Percentiles rank a stretch among this genome's conserved stretches.
These are phyloP conservation scores for Maudiozyma serrabonitensis DNA, from an alignment of 805 yeast species.

Conservation along the genomic window DNA sequence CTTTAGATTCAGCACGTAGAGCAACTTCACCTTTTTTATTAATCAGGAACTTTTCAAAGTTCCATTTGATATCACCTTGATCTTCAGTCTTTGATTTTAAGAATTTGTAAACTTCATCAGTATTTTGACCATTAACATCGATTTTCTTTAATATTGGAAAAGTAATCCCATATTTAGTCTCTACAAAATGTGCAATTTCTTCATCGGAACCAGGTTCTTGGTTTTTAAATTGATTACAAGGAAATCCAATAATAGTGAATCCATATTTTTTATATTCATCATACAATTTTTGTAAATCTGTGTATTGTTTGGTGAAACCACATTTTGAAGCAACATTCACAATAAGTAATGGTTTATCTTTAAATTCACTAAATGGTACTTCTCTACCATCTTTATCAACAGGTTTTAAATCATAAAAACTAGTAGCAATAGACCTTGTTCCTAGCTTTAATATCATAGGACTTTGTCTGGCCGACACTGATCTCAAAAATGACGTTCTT, in stretches of 20 bases:
- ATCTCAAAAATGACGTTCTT: not conserved
- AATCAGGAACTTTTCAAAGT: slow-evolving; percentile 63
- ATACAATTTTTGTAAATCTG: slow-evolving; percentile 60
- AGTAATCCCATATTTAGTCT: slow-evolving; percentile 75
- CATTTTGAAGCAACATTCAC: slow-evolving; percentile 89
- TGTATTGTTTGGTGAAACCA: slow-evolving; percentile 67
- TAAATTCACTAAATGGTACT: slow-evolving; percentile 48
- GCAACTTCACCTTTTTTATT: slow-evolving; percentile 47
- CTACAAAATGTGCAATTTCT: slow-evolving; percentile 66
- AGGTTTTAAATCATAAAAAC: slow-evolving; percentile 59
- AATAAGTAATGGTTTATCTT: slow-evolving; percentile 72
- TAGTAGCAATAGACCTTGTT: slow-evolving; percentile 15
- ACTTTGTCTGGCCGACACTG: too few relatives aligned
- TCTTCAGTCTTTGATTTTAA: slow-evolving; percentile 54
- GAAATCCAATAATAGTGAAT: slow-evolving; percentile 69
- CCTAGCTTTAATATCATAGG: not conserved
- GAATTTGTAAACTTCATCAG: slow-evolving; percentile 72
- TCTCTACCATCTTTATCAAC: slow-evolving; percentile 48
- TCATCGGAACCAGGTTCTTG: slow-evolving; percentile 66
- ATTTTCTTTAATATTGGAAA: slow-evolving; percentile 84
- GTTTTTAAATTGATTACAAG: slow-evolving; percentile 81
- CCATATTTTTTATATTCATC: slow-evolving; percentile 55
- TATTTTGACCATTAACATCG: slow-evolving; percentile 77
- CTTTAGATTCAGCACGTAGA: slow-evolving; percentile 53
- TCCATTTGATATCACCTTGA: slow-evolving; percentile 72